Percentiles rank a stretch among this genome's conserved stretches.
Conservation (phyloP, 306 rosid genomes). For the Prunus fruticosa region DNA sequence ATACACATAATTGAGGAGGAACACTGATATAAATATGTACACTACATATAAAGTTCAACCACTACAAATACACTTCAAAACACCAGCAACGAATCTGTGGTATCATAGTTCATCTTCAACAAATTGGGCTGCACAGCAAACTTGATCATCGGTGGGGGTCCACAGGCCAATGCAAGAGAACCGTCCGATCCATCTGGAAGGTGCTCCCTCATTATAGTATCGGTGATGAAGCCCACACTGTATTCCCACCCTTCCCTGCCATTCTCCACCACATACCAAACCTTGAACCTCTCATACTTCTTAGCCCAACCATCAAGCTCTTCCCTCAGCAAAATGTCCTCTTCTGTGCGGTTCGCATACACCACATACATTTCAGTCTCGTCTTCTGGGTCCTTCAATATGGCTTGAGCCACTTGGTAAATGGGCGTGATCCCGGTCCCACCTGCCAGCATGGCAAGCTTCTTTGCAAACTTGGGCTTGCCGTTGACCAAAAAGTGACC, state of each 20-base stretch:
- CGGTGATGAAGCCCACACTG: constrained; percentile 61
- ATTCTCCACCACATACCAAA: constrained; percentile 77
- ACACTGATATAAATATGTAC: neutral
- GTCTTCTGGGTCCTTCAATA: constrained; percentile 69
- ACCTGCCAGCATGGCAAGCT: constrained; percentile 72
- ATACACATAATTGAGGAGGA: neutral
- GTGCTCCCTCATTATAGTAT: constrained; percentile 60
- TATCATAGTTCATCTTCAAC: constrained; percentile 71
- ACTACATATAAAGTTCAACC: neutral
- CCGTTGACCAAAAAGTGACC: constrained; percentile 63
- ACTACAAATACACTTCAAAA: constrained; percentile 34
- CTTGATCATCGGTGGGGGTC: constrained; percentile 88
- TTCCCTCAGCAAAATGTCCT: constrained; percentile 66
- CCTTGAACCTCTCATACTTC: constrained; percentile 48
- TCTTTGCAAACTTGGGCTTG: constrained; percentile 47
- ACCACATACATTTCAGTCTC: constrained; percentile 69
- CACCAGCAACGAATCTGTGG: constrained; percentile 48
- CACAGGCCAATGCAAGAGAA: constrained; percentile 70
- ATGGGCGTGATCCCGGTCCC: constrained; percentile 92
- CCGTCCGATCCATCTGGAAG: constrained; percentile 45
- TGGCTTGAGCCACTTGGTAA: constrained; percentile 73
- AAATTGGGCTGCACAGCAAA: constrained; percentile 62
- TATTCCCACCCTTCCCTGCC: constrained; percentile 62
- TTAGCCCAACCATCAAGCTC: constrained; percentile 71
- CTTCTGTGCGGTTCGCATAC: constrained; percentile 72